These are phyloP conservation scores for Vanderwaltozyma verrucispora DNA, from an alignment of 805 yeast genomes.

Conservation along the genomic window DNA sequence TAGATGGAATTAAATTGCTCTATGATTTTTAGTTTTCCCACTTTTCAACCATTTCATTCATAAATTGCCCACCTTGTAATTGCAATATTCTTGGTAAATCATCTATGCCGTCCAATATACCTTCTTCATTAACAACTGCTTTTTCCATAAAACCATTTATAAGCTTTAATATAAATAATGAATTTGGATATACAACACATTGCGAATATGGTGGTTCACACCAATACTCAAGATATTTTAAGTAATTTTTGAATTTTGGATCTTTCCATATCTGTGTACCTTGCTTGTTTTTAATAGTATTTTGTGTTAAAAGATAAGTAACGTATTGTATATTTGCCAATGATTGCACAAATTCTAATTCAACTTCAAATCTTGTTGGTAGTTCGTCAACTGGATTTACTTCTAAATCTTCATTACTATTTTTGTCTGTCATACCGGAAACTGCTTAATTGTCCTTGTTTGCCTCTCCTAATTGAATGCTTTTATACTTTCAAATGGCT, in stretches of 20 bases:
- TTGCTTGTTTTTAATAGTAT: conserved; percentile 13
- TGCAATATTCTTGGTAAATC: conserved; percentile 43
- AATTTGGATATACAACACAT: conserved; percentile 60
- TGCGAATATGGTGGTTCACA: conserved; percentile 52
- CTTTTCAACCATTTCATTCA: conserved; percentile 67
- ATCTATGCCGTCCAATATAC: conserved; percentile 38
- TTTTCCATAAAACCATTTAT: conserved; percentile 28
- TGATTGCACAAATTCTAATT: conserved; percentile 72
- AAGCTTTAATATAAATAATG: conserved; percentile 68
- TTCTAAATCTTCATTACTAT: not conserved
- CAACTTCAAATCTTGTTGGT: conserved; percentile 43
- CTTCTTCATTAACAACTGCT: conserved; percentile 35
- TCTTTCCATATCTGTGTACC: conserved; percentile 42
- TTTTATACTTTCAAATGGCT: no score
- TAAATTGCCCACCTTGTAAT: conserved; percentile 29
- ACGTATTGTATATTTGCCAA: conserved; percentile 83
- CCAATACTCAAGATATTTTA: conserved; percentile 84
- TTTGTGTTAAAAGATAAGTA: conserved; percentile 70
- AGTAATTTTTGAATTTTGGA: conserved; percentile 55
- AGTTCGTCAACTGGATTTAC: not conserved
- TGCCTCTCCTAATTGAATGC: not conserved
- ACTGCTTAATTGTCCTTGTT: no score
- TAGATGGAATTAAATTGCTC: no score
- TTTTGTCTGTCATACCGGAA: no score
- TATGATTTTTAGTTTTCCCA: conserved; percentile 32